phyloP scores from a whole-genome alignment of 352 stramenopile species.

The Globisporangium polare region DNA sequence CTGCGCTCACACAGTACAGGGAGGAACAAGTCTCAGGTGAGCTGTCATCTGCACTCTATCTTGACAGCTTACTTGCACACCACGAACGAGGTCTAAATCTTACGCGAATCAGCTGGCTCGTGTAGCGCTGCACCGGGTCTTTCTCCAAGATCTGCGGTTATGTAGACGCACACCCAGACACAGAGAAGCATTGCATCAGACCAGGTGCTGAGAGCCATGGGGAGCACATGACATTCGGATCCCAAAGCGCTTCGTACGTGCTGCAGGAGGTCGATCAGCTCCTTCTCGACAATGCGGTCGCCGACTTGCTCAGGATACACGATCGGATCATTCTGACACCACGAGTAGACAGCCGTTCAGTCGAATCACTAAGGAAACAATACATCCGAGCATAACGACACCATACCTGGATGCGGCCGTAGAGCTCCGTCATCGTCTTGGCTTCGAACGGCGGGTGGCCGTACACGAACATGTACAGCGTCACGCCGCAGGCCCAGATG shows the following conservation, averaged over 20 bases:
- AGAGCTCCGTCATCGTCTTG: conserved; percentile 88
- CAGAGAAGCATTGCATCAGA: background rate
- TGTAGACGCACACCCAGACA: background rate
- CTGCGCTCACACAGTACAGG: conserved; percentile 12
- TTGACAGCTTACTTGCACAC: background rate
- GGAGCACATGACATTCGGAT: background rate
- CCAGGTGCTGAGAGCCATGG: too few relatives aligned
- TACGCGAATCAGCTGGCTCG: conserved; percentile 70
- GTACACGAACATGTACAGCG: conserved; percentile 96
- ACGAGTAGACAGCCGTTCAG: background rate
- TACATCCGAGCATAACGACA: background rate
- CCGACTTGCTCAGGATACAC: conserved; percentile 39
- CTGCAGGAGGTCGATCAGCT: conserved; percentile 62
- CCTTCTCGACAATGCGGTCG: conserved; percentile 45
- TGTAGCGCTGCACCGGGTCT: conserved; percentile 50
- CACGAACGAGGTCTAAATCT: background rate
- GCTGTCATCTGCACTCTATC: background rate
- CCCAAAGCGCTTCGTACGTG: conserved; percentile 26
- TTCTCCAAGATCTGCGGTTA: conserved; percentile 69
- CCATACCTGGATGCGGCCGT: conserved; percentile 79
- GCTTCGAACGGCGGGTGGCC: conserved; percentile 92
- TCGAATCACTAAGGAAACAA: background rate
- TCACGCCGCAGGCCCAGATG: conserved; percentile 95
- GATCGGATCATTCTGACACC: conserved; percentile 54
- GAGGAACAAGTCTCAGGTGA: too few relatives aligned